Percentiles rank a stretch among this genome's conserved stretches.
Evolutionary conservation across 495 filamentous ascomycete species (phyloP).

Genomic region (Penicillium canariense): DNA sequence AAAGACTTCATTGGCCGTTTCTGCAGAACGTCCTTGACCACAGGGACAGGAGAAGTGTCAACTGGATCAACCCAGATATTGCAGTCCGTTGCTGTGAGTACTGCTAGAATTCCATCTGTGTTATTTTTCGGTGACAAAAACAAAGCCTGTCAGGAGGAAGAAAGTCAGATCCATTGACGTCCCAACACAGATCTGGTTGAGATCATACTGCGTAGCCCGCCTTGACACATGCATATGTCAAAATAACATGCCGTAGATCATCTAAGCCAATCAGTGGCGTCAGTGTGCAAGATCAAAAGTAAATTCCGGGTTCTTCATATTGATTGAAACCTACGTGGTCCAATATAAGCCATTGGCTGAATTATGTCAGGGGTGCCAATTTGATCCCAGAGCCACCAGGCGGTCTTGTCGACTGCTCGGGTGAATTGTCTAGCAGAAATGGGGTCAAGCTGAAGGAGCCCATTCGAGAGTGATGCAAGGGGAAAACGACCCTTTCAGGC

Average conservation of each 20-base stretch:
- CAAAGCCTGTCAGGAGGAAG: not conserved
- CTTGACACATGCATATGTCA: slow-evolving; percentile 9
- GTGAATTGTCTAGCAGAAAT: slow-evolving; percentile 1
- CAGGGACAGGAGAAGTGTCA: not conserved
- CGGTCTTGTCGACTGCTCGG: slow-evolving; percentile 9
- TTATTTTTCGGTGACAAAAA: slow-evolving; percentile 6
- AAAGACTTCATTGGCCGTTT: slow-evolving; percentile 4
- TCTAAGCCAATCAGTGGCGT: not conserved
- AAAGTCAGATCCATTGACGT: not conserved
- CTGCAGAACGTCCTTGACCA: slow-evolving; percentile 6
- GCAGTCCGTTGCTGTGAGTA: not conserved
- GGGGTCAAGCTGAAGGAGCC: not conserved
- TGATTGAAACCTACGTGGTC: slow-evolving; percentile 3
- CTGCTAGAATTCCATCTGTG: slow-evolving; percentile 2
- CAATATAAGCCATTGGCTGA: slow-evolving; percentile 8
- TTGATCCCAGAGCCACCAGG: slow-evolving; percentile 6
- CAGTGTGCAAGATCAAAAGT: not conserved
- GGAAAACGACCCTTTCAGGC: slow-evolving; percentile 2
- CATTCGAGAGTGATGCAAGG: not conserved
- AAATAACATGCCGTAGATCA: slow-evolving; percentile 7
- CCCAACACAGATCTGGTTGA: not conserved
- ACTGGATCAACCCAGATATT: slow-evolving; percentile 7
- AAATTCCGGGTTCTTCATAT: not conserved
- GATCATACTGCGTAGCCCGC: slow-evolving; percentile 4
- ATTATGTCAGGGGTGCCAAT: not conserved